A percentile compares a stretch with the other conserved stretches of the same genome.
phyloP scores from a whole-genome alignment of 305 asterid species.

The Solanum hybrid region DNA sequence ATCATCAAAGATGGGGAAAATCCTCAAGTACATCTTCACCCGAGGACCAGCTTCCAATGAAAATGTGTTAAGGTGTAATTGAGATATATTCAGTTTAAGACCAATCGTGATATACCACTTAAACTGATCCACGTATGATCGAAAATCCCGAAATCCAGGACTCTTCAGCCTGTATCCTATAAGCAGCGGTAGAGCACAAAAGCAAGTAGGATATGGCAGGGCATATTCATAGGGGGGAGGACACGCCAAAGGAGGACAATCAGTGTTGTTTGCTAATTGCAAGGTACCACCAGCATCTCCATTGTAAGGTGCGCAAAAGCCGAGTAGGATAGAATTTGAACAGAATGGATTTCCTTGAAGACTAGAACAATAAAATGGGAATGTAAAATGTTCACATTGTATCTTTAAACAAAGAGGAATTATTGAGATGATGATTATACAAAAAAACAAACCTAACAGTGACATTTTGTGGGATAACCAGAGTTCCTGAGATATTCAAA shows the following conservation, averaged over 20 bases:
- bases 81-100: conserved; percentile 43
- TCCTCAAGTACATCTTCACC: conserved; percentile 59
- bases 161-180: conserved; percentile 89
- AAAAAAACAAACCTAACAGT: conserved; percentile 46
- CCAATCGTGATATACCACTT: conserved; percentile 54
- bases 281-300: conserved; percentile 25
- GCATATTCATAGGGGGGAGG: conserved; percentile 58
- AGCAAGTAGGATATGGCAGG: conserved; percentile 52
- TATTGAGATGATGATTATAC: background rate
- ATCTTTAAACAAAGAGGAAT: background rate
- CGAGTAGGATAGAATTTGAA: conserved; percentile 15
- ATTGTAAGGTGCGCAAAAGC: conserved; percentile 46
- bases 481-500: conserved; percentile 47
- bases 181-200: conserved; percentile 75
- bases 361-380: conserved; percentile 30
- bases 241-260: conserved; percentile 45
- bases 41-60: conserved; percentile 88
- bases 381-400: background rate
- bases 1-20: conserved; percentile 43
- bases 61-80: conserved; percentile 46
- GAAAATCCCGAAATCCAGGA: conserved; percentile 77
- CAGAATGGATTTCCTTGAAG: conserved; percentile 84
- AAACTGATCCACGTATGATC: conserved; percentile 45
- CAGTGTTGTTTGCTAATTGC: conserved; percentile 14
- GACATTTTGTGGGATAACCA: conserved; percentile 36